Base-by-base conservation (phyloP, 257 asterid genomes). In the Solanum bukasovii region DNA sequence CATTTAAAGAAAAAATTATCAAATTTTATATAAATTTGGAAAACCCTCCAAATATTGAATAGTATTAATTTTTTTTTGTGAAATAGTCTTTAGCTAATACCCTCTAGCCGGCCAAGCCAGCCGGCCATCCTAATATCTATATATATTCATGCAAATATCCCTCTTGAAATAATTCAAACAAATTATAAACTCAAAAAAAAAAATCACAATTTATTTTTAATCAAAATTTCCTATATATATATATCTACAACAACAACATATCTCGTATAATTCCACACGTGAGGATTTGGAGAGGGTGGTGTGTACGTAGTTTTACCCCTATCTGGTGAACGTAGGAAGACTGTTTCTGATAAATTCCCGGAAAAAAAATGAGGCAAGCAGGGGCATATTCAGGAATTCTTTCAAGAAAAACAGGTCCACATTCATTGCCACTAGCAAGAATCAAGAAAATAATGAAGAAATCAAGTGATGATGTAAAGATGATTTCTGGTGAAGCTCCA, bases 401-500 rank as follows among this genome's bases (percentile, higher is more conserved):
- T 29, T 87, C 92, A 3, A 95, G 94, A 35, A 92, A 13, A 88
- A 90, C 61, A 92, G 97, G 97, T 5, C 96, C 96, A 0, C 98
- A 96, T 68, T 93, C 96, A 9, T 87, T 96, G 85, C 98, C 98
- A 9, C 88, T 96, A 21, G 98, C 98, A 27, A 90, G 94, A 84
- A 93, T 94, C 86, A 92, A 92, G 95, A 93, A 93, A 84, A 91
- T 92, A n/a, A 92, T 91, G 98, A 96, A 96, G 94, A 93, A 93
- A 31, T 96, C 98, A 42, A 90, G 94, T 20, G 96, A 92, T 29
- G 96, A 94, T 37, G 98, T 93, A 52, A 96, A 94, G 59, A 94
- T 96, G 98, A 96, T 96, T 40, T 94, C 98, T 1, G 98, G 98
- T 0, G 98, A 96, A 90, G 98, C 98, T 3, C 98, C 98, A 0